Percentiles rank a stretch among this genome's conserved stretches.
Evolutionary conservation across 176 grass and related monocot genomes (phyloP).

Genomic region (Phyllostachys edulis): DNA sequence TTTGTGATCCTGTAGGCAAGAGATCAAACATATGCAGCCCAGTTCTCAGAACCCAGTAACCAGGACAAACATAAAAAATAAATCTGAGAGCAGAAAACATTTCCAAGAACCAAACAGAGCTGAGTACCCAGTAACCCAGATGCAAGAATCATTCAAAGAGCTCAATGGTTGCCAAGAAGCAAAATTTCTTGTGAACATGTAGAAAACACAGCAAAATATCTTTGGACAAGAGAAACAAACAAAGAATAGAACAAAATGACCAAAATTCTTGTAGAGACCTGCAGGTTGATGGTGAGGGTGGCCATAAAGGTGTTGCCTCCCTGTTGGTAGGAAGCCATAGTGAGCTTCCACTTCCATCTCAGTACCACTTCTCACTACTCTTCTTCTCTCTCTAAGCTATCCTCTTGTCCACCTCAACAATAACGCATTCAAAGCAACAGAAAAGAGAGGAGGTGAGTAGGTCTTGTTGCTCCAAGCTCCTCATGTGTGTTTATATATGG

Average conservation of each 20-base stretch:
- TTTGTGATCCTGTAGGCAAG: background rate
- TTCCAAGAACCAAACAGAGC: background rate
- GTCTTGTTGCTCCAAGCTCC: background rate
- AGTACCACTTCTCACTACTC: background rate
- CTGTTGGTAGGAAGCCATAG: background rate
- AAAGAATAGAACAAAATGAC: background rate
- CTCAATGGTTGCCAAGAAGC: background rate
- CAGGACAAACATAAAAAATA: background rate
- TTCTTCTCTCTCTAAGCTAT: background rate
- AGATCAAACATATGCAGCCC: background rate
- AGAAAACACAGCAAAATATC: background rate
- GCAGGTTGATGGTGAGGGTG: conserved; percentile 2
- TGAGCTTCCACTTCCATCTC: conserved; percentile 31
- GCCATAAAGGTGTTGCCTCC: conserved; percentile 14
- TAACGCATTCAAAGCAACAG: background rate
- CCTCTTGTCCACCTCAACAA: background rate
- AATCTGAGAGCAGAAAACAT: background rate
- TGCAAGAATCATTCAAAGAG: background rate
- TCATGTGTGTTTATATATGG: conserved; percentile 11
- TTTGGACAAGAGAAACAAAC: background rate
- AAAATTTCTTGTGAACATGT: background rate
- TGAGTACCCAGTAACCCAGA: background rate
- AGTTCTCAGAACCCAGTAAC: background rate
- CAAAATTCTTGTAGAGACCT: background rate
- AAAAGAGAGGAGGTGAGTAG: background rate